Evolutionary conservation across 2,329 filamentous ascomycete genomes (phyloP).

Genomic region (Bipolaris oryzae): DNA sequence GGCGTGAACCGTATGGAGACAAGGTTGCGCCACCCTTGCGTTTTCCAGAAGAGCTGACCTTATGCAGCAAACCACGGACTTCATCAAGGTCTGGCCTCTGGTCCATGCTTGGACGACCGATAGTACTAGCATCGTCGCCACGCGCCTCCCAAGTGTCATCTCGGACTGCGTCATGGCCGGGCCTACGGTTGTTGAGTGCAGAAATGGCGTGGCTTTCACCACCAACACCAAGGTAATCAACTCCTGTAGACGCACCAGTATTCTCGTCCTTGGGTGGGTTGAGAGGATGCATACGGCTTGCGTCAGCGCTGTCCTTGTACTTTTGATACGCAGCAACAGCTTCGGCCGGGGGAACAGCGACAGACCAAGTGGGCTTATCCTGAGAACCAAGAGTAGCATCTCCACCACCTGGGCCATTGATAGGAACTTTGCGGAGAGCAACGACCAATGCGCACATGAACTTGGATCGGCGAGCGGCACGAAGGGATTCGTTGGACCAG

Average conservation of each 20-base stretch:
- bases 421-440: slow-evolving; percentile 84
- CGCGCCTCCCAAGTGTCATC: slow-evolving; percentile 54
- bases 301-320: slow-evolving; percentile 60
- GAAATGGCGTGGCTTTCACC: slow-evolving; percentile 52
- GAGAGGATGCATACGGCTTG: slow-evolving; percentile 67
- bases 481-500: slow-evolving; percentile 73
- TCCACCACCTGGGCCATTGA: slow-evolving; percentile 79
- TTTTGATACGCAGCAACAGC: slow-evolving; percentile 67
- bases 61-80: slow-evolving; percentile 52
- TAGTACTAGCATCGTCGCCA: slow-evolving; percentile 47
- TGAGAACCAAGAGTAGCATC: slow-evolving; percentile 64
- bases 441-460: slow-evolving; percentile 94
- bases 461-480: slow-evolving; percentile 82
- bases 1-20: slow-evolving; percentile 27
- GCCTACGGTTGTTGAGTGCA: slow-evolving; percentile 52
- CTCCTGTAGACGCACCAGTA: slow-evolving; percentile 39
- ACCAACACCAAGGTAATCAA: slow-evolving; percentile 43
- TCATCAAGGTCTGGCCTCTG: slow-evolving; percentile 54
- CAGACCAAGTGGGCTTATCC: slow-evolving; percentile 81
- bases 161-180: slow-evolving; percentile 51
- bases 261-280: slow-evolving; percentile 38
- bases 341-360: slow-evolving; percentile 72
- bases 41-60: slow-evolving; percentile 54
- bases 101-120: slow-evolving; percentile 51
- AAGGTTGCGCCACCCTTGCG: slow-evolving; percentile 43